Evolutionary conservation across 139 green algal species (phyloP).

Genomic region (Auxenochlorella protothecoides): DNA sequence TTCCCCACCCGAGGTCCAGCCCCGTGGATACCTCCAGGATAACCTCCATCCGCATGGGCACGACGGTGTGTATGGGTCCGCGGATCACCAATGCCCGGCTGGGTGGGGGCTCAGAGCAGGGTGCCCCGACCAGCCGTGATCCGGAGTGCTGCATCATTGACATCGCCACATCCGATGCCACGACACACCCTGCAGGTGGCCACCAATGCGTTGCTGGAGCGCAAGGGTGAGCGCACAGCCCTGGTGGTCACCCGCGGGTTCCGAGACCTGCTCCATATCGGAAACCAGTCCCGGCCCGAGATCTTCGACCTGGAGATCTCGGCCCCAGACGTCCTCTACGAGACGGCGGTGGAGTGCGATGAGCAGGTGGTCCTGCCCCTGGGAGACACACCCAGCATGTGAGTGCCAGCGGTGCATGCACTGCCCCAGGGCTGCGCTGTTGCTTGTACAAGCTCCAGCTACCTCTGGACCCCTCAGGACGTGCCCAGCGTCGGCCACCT

Average conservation of each 20-base stretch:
- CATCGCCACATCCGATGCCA: not conserved
- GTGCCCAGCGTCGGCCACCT: too few species aligned
- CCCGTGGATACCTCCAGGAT: constrained; percentile 77
- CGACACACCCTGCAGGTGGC: constrained; percentile 50
- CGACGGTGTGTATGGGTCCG: constrained; percentile 39
- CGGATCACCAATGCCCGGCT: not conserved
- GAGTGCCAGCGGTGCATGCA: constrained; percentile 6
- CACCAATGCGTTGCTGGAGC: constrained; percentile 92
- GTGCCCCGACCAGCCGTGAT: not conserved
- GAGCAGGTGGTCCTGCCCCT: constrained; percentile 76
- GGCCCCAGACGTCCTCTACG: constrained; percentile 54
- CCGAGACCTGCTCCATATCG: constrained; percentile 88
- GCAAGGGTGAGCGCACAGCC: constrained; percentile 66
- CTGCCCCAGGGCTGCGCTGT: constrained; percentile 7
- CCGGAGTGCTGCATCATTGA: not conserved
- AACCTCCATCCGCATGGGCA: constrained; percentile 84
- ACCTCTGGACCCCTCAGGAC: too few species aligned
- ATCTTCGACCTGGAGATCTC: constrained; percentile 87
- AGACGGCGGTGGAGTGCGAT: constrained; percentile 77
- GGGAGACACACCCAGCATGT: constrained; percentile 26
- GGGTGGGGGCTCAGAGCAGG: not conserved
- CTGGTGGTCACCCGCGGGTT: constrained; percentile 81
- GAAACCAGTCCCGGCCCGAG: constrained; percentile 73
- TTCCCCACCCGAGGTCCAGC: constrained; percentile 32
- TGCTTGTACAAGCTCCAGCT: too few species aligned